These are phyloP conservation scores for Aspergillus oerlinghausenensis DNA, from an alignment of 2,329 filamentous ascomycete genomes.

Conservation along the genomic window DNA sequence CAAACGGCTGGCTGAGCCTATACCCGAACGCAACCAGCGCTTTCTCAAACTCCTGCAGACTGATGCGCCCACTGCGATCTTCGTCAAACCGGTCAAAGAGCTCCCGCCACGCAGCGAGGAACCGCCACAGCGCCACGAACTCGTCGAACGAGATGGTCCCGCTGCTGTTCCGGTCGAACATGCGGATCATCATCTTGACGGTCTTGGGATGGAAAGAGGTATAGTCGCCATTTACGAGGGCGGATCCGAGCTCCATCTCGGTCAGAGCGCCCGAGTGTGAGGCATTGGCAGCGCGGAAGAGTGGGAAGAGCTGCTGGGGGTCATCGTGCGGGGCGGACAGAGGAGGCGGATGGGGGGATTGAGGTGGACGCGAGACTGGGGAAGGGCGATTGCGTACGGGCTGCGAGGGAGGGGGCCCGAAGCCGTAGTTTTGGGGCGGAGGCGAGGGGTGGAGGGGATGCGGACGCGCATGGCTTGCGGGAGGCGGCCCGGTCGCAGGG, in stretches of 20 bases:
- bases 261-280: constrained; percentile 74
- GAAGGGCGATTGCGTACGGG: constrained; percentile 51
- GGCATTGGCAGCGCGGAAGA: constrained; percentile 86
- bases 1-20: constrained; percentile 76
- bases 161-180: constrained; percentile 92
- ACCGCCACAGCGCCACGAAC: constrained; percentile 95
- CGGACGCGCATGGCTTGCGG: constrained; percentile 23
- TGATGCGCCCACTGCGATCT: constrained; percentile 83
- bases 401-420: constrained; percentile 46
- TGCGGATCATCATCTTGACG: constrained; percentile 98
- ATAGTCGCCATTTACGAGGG: constrained; percentile 95
- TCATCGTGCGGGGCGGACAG: constrained; percentile 46
- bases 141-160: constrained; percentile 92
- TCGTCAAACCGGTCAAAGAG: constrained; percentile 94
- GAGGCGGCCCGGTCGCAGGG: constrained; percentile 9
- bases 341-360: constrained; percentile 56
- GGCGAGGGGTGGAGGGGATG: constrained; percentile 41
- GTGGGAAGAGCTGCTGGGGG: constrained; percentile 64
- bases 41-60: constrained; percentile 78
- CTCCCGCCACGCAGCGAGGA: constrained; percentile 86
- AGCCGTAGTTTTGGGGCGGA: constrained; percentile 45
- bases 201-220: constrained; percentile 89
- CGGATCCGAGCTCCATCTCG: constrained; percentile 79
- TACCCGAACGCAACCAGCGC: constrained; percentile 93
- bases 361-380: constrained; percentile 59